Conservation (phyloP, 2,329 filamentous ascomycete genomes). For the Pseudocercospora pini-densiflorae region DNA sequence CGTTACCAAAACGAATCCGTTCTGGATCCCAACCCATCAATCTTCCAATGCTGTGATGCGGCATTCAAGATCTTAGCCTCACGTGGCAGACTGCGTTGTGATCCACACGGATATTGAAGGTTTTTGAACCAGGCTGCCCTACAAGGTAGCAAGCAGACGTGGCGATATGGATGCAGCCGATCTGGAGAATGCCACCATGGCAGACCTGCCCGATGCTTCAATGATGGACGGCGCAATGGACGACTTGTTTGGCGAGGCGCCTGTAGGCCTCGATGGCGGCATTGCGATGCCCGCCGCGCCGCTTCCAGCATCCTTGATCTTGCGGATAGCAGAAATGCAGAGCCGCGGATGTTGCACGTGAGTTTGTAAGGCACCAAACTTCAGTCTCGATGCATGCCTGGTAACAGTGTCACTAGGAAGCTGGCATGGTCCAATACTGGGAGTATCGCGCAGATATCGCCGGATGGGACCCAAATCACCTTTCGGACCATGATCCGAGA, state of each 20-base stretch:
- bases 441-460: conserved; percentile 79
- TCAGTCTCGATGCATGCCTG: conserved; percentile 6
- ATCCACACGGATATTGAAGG: not conserved
- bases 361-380: conserved; percentile 42
- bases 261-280: conserved; percentile 57
- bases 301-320: conserved; percentile 65
- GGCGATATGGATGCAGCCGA: conserved; percentile 21
- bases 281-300: conserved; percentile 56
- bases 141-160: conserved; percentile 4
- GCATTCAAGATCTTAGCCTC: not conserved
- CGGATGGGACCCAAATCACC: conserved; percentile 71
- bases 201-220: conserved; percentile 25
- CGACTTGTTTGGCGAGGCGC: conserved; percentile 74
- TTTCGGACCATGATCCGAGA: conserved; percentile 74
- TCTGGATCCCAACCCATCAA: not conserved
- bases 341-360: conserved; percentile 81
- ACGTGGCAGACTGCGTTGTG: not conserved
- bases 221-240: conserved; percentile 52
- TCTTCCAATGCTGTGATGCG: not conserved
- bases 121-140: conserved; percentile 4
- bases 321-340: conserved; percentile 77
- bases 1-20: not conserved
- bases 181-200: conserved; percentile 26
- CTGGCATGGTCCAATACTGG: conserved; percentile 89
- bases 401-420: conserved; percentile 57